These are phyloP conservation scores for Ceratocystis diversiconidia DNA, from an alignment of 2,329 filamentous ascomycete genomes.

Conservation along the genomic window DNA sequence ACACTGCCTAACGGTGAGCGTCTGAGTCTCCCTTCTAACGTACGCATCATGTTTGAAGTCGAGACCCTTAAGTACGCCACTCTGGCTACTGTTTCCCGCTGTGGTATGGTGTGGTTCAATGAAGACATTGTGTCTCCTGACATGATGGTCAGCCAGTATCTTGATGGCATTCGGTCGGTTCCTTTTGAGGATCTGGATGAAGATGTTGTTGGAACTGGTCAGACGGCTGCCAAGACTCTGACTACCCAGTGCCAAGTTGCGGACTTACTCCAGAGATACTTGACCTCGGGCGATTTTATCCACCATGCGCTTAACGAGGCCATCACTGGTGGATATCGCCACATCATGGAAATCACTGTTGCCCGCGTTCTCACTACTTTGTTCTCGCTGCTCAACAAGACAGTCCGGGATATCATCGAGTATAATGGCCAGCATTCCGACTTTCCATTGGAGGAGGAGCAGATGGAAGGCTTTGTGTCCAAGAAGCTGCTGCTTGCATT, in stretches of 20 bases:
- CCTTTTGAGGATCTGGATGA: constrained; percentile 94
- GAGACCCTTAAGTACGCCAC: constrained; percentile 96
- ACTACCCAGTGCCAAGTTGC: constrained; percentile 68
- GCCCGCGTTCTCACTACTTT: constrained; percentile 82
- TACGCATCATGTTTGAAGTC: constrained; percentile 99
- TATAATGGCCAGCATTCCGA: constrained; percentile 92
- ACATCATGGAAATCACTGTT: constrained; percentile 97
- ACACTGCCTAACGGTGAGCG: constrained; percentile 96
- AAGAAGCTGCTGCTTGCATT: constrained; percentile 89
- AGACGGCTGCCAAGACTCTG: constrained; percentile 63
- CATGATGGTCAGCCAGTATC: constrained; percentile 88
- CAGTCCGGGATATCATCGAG: constrained; percentile 80
- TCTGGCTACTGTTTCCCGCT: constrained; percentile 95
- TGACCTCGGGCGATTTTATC: constrained; percentile 71
- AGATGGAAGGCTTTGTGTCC: constrained; percentile 74
- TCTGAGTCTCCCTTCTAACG: constrained; percentile 83
- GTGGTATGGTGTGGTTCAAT: constrained; percentile 99
- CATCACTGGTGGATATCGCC: constrained; percentile 52
- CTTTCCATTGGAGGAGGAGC: constrained; percentile 80
- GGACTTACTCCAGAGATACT: constrained; percentile 58
- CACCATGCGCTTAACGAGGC: constrained; percentile 63
- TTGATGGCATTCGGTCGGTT: constrained; percentile 66
- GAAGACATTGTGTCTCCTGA: constrained; percentile 86
- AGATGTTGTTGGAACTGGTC: constrained; percentile 63
- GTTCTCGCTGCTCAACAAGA: constrained; percentile 91